phyloP scores from a whole-genome alignment of 768 basidiomycete species.

The Leccinellum luteum region DNA sequence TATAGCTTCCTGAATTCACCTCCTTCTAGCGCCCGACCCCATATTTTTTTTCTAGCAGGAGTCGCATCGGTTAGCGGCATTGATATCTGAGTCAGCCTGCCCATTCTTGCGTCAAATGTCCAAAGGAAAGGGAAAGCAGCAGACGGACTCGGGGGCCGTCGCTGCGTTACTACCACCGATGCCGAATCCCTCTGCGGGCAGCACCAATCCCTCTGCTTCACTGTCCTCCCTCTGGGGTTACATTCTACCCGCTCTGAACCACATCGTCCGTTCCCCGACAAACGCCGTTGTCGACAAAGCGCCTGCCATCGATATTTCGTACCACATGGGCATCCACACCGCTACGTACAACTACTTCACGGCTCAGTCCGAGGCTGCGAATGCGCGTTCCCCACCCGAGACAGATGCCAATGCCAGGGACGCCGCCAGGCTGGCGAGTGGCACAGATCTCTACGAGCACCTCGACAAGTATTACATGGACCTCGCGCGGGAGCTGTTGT shows the following conservation, averaged over 20 bases:
- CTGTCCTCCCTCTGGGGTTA: slow-evolving; percentile 73
- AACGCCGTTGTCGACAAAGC: slow-evolving; percentile 54
- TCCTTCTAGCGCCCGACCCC: slow-evolving; percentile 4
- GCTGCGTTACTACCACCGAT: slow-evolving; percentile 34
- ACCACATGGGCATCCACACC: slow-evolving; percentile 77
- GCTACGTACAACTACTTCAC: slow-evolving; percentile 82
- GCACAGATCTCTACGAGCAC: slow-evolving; percentile 69
- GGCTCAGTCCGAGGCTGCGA: slow-evolving; percentile 50
- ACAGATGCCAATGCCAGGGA: slow-evolving; percentile 22
- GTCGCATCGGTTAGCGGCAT: not conserved
- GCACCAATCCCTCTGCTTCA: slow-evolving; percentile 72
- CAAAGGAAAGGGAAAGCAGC: slow-evolving; percentile 32
- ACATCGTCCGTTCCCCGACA: slow-evolving; percentile 69
- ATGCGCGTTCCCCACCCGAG: slow-evolving; percentile 17
- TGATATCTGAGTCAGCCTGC: not conserved
- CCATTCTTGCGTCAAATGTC: slow-evolving; percentile 22
- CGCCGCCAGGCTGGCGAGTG: slow-evolving; percentile 38
- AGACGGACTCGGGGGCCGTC: slow-evolving; percentile 12
- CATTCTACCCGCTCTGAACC: slow-evolving; percentile 70
- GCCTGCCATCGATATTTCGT: slow-evolving; percentile 66
- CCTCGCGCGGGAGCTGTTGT: slow-evolving; percentile 55
- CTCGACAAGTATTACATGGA: slow-evolving; percentile 71
- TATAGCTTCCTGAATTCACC: slow-evolving; percentile 7
- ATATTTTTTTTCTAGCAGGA: not conserved
- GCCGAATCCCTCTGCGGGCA: slow-evolving; percentile 56